A percentile compares a stretch with the other conserved stretches of the same genome.
These are phyloP conservation scores for Chloris gayana DNA, from an alignment of 176 grass and related monocot species.

Conservation along the genomic window DNA sequence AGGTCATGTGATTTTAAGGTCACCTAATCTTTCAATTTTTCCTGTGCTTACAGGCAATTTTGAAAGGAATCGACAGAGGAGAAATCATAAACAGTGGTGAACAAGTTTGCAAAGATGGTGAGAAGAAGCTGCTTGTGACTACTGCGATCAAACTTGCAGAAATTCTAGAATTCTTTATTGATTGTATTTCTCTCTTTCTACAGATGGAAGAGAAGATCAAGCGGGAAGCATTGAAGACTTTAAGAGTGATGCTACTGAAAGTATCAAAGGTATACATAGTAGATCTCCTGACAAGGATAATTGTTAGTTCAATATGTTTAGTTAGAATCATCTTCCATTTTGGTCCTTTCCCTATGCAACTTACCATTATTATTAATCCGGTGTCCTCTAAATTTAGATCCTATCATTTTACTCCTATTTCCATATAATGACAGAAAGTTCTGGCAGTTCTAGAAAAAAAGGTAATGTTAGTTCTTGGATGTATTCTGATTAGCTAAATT, in stretches of 20 bases:
- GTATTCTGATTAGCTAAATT: slow-evolving; percentile 7
- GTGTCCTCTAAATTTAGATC: background rate
- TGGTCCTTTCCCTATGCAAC: background rate
- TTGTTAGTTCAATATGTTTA: slow-evolving; percentile 15
- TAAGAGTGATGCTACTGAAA: slow-evolving; percentile 45
- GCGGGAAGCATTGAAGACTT: slow-evolving; percentile 61
- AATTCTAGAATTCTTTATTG: background rate
- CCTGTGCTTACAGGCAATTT: slow-evolving; percentile 50
- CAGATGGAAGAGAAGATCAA: slow-evolving; percentile 63
- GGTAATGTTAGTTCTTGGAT: background rate
- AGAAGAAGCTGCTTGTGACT: slow-evolving; percentile 28
- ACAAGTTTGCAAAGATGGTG: slow-evolving; percentile 71
- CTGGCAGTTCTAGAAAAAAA: background rate
- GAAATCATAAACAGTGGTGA: slow-evolving; percentile 65
- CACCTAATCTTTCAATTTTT: slow-evolving; percentile 35
- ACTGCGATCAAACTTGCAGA: slow-evolving; percentile 3
- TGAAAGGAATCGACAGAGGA: slow-evolving; percentile 97
- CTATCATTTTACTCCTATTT: background rate
- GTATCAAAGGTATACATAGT: slow-evolving; percentile 34
- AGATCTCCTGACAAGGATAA: slow-evolving; percentile 5
- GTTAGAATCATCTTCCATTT: background rate
- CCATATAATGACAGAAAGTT: background rate
- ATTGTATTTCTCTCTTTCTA: background rate
- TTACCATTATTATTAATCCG: background rate
- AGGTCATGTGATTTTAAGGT: background rate